phyloP scores from a whole-genome alignment of 352 stramenopile genomes.

The Globisporangium cylindrosporum region DNA sequence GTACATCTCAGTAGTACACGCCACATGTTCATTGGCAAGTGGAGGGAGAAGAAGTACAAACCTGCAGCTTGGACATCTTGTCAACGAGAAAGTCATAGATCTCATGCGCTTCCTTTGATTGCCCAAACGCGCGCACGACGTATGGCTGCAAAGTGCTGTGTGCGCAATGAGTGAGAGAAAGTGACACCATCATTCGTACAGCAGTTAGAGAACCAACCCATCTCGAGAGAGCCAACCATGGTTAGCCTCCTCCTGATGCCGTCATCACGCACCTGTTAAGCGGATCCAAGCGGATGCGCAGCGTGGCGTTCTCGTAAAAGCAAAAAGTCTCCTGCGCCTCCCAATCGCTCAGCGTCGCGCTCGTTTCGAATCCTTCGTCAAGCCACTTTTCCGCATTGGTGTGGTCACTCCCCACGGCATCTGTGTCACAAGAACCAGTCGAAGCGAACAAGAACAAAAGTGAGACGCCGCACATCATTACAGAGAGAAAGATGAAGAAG shows the following conservation, averaged over 20 bases:
- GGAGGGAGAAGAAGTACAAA: slow-evolving; percentile 9
- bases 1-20: neutral
- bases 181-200: slow-evolving; percentile 6
- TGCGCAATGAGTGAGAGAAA: neutral
- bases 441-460: neutral
- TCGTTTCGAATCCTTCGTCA: slow-evolving; percentile 45
- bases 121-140: slow-evolving; percentile 59
- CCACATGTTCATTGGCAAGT: neutral
- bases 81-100: slow-evolving; percentile 53
- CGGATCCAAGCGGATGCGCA: slow-evolving; percentile 67
- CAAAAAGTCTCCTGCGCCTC: slow-evolving; percentile 66
- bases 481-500: too few species aligned
- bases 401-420: neutral
- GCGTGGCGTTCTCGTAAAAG: slow-evolving; percentile 74
- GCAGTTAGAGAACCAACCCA: slow-evolving; percentile 13
- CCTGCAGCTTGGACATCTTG: slow-evolving; percentile 48
- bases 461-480: neutral
- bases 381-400: slow-evolving; percentile 36
- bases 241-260: neutral
- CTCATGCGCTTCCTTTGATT: slow-evolving; percentile 54
- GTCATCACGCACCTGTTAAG: slow-evolving; percentile 51
- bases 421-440: neutral
- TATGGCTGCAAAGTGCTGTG: slow-evolving; percentile 58
- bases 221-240: neutral
- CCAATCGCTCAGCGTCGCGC: slow-evolving; percentile 43